Percentiles rank a stretch among this genome's conserved stretches.
phyloP scores from a whole-genome alignment of 768 basidiomycete genomes.

The Lactarius tabidus region DNA sequence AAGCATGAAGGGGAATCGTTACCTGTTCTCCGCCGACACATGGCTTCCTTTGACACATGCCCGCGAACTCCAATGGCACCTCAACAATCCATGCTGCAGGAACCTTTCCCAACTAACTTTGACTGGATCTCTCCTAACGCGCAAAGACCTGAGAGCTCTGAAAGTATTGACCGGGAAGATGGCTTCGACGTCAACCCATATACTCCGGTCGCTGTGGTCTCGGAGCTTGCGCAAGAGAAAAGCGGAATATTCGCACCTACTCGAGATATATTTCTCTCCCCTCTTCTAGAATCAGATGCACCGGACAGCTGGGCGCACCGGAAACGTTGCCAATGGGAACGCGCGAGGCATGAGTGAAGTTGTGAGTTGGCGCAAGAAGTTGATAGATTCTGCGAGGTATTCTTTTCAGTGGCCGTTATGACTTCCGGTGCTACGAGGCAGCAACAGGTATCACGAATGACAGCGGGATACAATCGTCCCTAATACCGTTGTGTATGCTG shows the following conservation, averaged over 20 bases:
- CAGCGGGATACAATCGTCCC: not conserved
- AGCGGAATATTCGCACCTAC: constrained; percentile 27
- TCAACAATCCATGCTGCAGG: not conserved
- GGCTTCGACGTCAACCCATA: not conserved
- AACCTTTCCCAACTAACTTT: not conserved
- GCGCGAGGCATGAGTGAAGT: not conserved
- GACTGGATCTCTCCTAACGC: not conserved
- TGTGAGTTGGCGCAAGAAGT: not conserved
- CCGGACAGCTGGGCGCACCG: not conserved
- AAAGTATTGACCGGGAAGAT: not conserved
- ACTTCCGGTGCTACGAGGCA: not conserved
- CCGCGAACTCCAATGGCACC: not conserved
- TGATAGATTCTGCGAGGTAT: not conserved
- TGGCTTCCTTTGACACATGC: no score
- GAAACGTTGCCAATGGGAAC: not conserved
- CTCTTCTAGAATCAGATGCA: constrained; percentile 25
- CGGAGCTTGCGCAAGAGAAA: not conserved
- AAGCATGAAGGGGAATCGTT: not conserved
- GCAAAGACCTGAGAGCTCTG: not conserved
- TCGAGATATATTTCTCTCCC: constrained; percentile 32
- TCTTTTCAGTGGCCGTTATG: not conserved
- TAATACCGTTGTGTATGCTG: not conserved
- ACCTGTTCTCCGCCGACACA: not conserved
- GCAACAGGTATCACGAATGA: not conserved
- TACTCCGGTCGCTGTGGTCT: not conserved